Evolutionary conservation across 2,329 filamentous ascomycete species (phyloP), one percentile per base, ranked within the genome.

Genomic region (Dendrostoma leiphaemia): DNA sequence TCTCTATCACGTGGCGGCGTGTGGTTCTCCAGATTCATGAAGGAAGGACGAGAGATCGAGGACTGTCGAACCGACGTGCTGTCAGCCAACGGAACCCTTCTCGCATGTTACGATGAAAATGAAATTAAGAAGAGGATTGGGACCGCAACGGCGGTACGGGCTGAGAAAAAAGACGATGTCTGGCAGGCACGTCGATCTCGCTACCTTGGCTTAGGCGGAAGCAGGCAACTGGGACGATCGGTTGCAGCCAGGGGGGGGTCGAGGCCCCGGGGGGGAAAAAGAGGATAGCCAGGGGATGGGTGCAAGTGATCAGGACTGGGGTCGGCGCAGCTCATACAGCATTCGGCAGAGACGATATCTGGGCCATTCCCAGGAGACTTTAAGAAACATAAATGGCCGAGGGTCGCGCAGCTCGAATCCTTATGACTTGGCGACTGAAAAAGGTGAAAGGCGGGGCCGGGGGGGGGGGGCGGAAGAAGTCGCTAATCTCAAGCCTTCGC

Each of bases 21-120:
- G 24, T 40, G 31, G 23, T 50, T 47, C 37, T 58, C 56, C 48
- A 55, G 28, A 55, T 37, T 51, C 56, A 58, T 58, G 52, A 58
- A 58, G 48, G 52, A 41, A 47, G 26, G 35, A 37, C 48, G 37
- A 51, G 52, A 37, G 32, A 52, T 35, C 34, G 52, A 52, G 41
- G 51, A 48, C 53, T 58, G 52, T 54, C 52, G 44, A 58, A 28
- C 48, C 52, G 48, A 58, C 56, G 31, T 45, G 29, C 34, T 51
- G 55, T 57, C 55, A 57, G 55, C 51, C 56, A 55, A 57, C 51
- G 48, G 56, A 28, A 44, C 43, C 44, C 40, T 21, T 53, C 37
- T 48, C 32, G 47, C 40, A 47, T 46, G 47, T 45, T 45, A 31
- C 51, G 47, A 41, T 47, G 44, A 46, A 54, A 57, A 34, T 54